These are phyloP conservation scores for Tulasnella sp. DNA, from an alignment of 768 basidiomycete species.

Conservation along the genomic window DNA sequence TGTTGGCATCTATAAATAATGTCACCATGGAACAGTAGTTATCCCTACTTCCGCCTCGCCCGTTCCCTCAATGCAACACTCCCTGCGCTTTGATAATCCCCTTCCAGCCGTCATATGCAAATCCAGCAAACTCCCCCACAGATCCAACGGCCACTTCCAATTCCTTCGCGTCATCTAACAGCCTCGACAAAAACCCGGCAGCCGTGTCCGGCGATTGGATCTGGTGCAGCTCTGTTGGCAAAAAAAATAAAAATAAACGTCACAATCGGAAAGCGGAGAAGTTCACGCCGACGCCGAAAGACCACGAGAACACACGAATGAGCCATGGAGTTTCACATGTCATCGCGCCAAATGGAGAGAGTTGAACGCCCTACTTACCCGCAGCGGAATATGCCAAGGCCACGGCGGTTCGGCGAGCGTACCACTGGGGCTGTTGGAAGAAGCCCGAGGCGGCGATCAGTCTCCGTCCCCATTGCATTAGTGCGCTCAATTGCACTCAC, in stretches of 20 bases:
- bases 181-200: slow-evolving; percentile 57
- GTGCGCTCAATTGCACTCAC: slow-evolving; percentile 40
- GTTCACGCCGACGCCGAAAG: neutral
- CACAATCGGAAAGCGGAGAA: neutral
- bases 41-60: neutral
- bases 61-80: slow-evolving; percentile 32
- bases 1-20: neutral
- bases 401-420: slow-evolving; percentile 59
- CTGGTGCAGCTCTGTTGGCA: slow-evolving; percentile 77
- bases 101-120: slow-evolving; percentile 63
- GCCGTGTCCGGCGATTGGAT: slow-evolving; percentile 70
- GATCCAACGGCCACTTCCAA: slow-evolving; percentile 52
- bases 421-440: slow-evolving; percentile 68
- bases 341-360: neutral
- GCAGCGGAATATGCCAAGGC: slow-evolving; percentile 68
- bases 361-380: slow-evolving; percentile 40
- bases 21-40: neutral
- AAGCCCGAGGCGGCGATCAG: neutral
- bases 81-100: slow-evolving; percentile 69
- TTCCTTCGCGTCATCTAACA: slow-evolving; percentile 50
- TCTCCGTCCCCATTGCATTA: slow-evolving; percentile 3
- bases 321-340: neutral
- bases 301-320: neutral
- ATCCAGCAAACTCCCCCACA: slow-evolving; percentile 52
- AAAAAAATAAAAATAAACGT: too few species aligned